Conservation (phyloP, 805 yeast species). For the Yamadazyma tumulicola region DNA sequence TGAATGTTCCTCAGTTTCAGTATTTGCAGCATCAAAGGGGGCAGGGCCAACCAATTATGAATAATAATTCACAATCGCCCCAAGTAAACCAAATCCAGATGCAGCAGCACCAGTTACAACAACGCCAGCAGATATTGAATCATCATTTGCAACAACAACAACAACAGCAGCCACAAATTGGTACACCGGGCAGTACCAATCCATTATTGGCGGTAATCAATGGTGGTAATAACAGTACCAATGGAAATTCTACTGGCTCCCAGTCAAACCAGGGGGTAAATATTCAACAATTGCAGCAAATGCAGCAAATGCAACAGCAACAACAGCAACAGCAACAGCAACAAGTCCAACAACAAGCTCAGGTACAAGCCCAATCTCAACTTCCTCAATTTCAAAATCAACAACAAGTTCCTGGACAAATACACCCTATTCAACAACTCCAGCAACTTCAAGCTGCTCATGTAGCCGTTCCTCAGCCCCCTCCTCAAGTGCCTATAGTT, state of each 20-base stretch:
- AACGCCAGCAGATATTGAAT: slow-evolving; percentile 24
- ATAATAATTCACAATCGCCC: slow-evolving; percentile 24
- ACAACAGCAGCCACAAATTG: slow-evolving; percentile 25
- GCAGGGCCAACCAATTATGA: slow-evolving; percentile 21
- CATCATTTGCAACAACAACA: slow-evolving; percentile 27
- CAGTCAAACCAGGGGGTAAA: slow-evolving; percentile 22
- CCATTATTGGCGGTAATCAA: slow-evolving; percentile 36
- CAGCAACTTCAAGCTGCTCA: slow-evolving; percentile 13
- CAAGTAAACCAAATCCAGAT: slow-evolving; percentile 32
- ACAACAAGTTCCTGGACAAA: slow-evolving; percentile 15
- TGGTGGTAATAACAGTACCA: slow-evolving; percentile 19
- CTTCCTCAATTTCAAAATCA: slow-evolving; percentile 19
- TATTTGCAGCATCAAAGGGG: slow-evolving; percentile 35
- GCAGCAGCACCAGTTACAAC: slow-evolving; percentile 20
- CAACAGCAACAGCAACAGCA: slow-evolving; percentile 23
- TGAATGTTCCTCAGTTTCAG: slow-evolving; percentile 44
- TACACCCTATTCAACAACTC: slow-evolving; percentile 15
- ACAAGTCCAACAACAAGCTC: slow-evolving; percentile 20
- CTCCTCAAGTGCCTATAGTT: slow-evolving; percentile 44
- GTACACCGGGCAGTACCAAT: slow-evolving; percentile 21
- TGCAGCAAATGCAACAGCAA: slow-evolving; percentile 19
- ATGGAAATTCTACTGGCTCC: slow-evolving; percentile 14
- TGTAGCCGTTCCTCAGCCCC: slow-evolving; percentile 5
- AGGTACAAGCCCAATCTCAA: slow-evolving; percentile 19
- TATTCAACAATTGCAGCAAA: slow-evolving; percentile 27